Evolutionary conservation across 2,329 filamentous ascomycete species (phyloP).

Genomic region (Pyricularia grisea): DNA sequence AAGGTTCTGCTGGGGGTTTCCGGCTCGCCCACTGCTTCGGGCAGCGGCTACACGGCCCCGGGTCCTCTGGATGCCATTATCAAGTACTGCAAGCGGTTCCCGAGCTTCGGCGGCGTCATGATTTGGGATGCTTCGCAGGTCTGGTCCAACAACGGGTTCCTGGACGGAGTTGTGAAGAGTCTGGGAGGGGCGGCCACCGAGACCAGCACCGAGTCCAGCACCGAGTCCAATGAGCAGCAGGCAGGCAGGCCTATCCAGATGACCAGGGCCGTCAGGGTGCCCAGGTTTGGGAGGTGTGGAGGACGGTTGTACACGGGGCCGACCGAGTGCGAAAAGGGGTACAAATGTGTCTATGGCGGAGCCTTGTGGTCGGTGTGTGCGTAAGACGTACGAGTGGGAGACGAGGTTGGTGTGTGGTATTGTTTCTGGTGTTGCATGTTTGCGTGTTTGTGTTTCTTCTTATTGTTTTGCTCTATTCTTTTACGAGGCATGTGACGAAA

Average conservation of each 20-base stretch:
- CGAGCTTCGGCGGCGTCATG: slow-evolving; percentile 59
- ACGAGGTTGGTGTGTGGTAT: too few species aligned
- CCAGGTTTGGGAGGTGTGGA: slow-evolving; percentile 27
- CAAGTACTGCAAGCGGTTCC: slow-evolving; percentile 40
- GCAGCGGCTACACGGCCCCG: slow-evolving; percentile 43
- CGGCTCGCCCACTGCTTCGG: slow-evolving; percentile 38
- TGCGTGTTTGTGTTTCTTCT: background rate
- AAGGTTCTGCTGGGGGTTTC: slow-evolving; percentile 55
- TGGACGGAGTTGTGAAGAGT: slow-evolving; percentile 30
- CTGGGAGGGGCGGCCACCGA: slow-evolving; percentile 14
- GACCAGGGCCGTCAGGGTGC: slow-evolving; percentile 13
- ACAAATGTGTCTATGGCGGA: slow-evolving; percentile 17
- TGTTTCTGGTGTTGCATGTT: too few species aligned
- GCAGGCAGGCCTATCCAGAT: slow-evolving; percentile 4
- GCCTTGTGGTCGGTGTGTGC: slow-evolving; percentile 24
- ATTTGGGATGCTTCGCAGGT: slow-evolving; percentile 59
- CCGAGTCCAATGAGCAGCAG: too few species aligned
- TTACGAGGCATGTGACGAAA: background rate
- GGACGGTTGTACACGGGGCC: slow-evolving; percentile 22
- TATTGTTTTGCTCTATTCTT: background rate
- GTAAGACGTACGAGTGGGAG: slow-evolving; percentile 7
- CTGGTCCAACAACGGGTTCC: slow-evolving; percentile 47
- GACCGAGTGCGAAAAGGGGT: slow-evolving; percentile 21
- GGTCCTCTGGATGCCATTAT: slow-evolving; percentile 39
- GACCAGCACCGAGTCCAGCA: slow-evolving; percentile 4